Base-by-base conservation (phyloP, 2,329 filamentous ascomycete genomes). In the Clarireedia sp. region DNA sequence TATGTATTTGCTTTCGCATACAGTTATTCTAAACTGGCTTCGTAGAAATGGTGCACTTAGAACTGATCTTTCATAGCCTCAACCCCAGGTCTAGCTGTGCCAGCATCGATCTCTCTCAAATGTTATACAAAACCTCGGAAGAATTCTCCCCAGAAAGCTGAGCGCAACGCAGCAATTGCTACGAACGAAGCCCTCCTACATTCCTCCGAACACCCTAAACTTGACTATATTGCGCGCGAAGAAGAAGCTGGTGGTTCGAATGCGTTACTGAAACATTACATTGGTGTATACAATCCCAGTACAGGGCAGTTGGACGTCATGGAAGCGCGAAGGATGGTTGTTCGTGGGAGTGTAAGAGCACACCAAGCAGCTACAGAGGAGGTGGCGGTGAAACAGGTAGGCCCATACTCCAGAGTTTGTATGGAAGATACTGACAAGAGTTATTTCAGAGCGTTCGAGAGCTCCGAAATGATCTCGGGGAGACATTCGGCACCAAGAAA, bases 401-500 rank as follows among this genome's bases (percentile, higher is more conserved):
- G 45, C 41, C 17, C 40, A 33, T 24, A 17, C 9, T 16, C 24
- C n/a, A 23, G 17, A 3, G 12, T 4, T 19, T 2, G 21, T 14
- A 9, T 38, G 29, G 19, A 1, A 19, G 14, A 19, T 54, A 5
- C 52, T 54, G 41, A 54, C 12, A 17, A 33, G 9, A 19, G 23
- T 36, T 19, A 24, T 5, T 57, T 17, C 63, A 85, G 81, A 79
- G 74, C 45, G 79, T 78, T 65, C 73, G 78, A 64, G 80, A 85
- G 26, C 79, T 80, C 66, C 81, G 81, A 63, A 85, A 83, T 63
- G 81, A 85, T 2, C 81, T 95, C 12, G 87, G 87, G 41, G 79
- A 87, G 64, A 83, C 86, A 33, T 95, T 95, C 66, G 89, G 89
- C 69, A 92, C 88, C 24, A 90, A 89, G 74, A 92, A 91, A 72